Evolutionary conservation across 2,329 filamentous ascomycete species (phyloP), one percentile per base, ranked within the genome.

Genomic region (Alternaria solani): DNA sequence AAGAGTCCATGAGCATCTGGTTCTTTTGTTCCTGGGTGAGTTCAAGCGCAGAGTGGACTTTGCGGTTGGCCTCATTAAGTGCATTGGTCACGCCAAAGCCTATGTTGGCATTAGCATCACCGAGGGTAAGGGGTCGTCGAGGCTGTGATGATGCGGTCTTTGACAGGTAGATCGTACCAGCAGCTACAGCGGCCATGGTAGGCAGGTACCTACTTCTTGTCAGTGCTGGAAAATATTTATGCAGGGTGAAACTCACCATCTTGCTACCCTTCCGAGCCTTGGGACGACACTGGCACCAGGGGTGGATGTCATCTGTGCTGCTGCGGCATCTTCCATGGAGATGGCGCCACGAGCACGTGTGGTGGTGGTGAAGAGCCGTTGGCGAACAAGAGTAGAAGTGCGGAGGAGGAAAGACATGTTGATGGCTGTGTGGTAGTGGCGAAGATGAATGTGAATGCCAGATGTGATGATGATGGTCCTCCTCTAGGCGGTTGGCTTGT

Each of bases 121-220:
- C 68, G 41, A 76, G 71, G 51, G 71, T 73, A 43, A 71, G 66
- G 14, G 68, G 69, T 47, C 73, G 63, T 57, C 67, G 65, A 63
- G 62, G 60, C 46, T 65, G 55, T 23, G 51, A 56, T 42, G 58
- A 44, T 52, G 69, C 42, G 52, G 61, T 63, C 28, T 67, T 61
- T 26, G 73, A 71, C 28, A 75, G 60, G 49, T 68, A 72, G 59
- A 69, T 65, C 68, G 73, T 76, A 63, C 72, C 72, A 30, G 72
- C 55, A 61, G 75, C 73, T 46, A 76, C 66, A 38, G 69, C 61
- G 25, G 73, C 74, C 75, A 77, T 77, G 44, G 74, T 70, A 32
- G 75, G 75, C 9, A 77, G 70, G 60, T 75, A 75, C 72, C 72
- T 75, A 20, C 32, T 36, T 18, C 16, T 32, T 28, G 56, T 64